A percentile compares a stretch with the other conserved stretches of the same genome.
Evolutionary conservation across 106 monocot species (phyloP).

Genomic region (Triglochin maritima): DNA sequence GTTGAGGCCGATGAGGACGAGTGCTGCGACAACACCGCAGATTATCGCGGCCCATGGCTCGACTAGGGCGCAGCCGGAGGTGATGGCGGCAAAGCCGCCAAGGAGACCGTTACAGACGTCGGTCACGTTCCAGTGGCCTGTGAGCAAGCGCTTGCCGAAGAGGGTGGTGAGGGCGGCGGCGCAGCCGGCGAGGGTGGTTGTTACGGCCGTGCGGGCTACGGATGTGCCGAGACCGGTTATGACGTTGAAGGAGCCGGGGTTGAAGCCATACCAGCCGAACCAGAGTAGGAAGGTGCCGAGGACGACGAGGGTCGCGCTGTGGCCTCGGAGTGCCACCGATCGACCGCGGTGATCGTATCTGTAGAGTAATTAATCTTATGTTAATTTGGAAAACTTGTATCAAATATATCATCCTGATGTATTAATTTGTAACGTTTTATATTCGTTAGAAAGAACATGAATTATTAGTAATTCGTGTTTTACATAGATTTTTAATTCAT

Average conservation of each 20-base stretch:
- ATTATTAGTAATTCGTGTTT: too few relatives aligned
- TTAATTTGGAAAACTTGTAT: too few relatives aligned
- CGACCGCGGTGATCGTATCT: not conserved
- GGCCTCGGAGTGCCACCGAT: constrained; percentile 7
- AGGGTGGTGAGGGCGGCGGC: constrained; percentile 16
- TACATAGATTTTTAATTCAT: too few relatives aligned
- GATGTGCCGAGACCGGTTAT: constrained; percentile 9
- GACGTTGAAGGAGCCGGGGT: constrained; percentile 19
- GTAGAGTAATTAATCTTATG: too few relatives aligned
- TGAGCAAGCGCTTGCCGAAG: constrained; percentile 12
- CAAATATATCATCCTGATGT: too few relatives aligned
- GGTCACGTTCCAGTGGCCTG: constrained; percentile 18
- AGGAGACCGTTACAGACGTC: constrained; percentile 23
- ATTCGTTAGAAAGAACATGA: too few relatives aligned
- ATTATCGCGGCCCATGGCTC: constrained; percentile 25
- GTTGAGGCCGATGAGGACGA: constrained; percentile 16
- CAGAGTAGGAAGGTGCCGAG: constrained; percentile 24
- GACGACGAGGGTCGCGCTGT: constrained; percentile 18
- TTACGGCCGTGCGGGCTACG: constrained; percentile 15
- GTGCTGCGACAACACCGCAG: constrained; percentile 16
- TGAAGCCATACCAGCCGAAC: constrained; percentile 30
- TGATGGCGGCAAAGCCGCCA: constrained; percentile 18
- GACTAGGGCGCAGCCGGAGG: constrained; percentile 17
- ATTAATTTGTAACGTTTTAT: too few relatives aligned
- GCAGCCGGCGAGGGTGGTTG: constrained; percentile 19